phyloP scores from a whole-genome alignment of 1,284 basidiomycete species.

The Ceratobasidium sp. region DNA sequence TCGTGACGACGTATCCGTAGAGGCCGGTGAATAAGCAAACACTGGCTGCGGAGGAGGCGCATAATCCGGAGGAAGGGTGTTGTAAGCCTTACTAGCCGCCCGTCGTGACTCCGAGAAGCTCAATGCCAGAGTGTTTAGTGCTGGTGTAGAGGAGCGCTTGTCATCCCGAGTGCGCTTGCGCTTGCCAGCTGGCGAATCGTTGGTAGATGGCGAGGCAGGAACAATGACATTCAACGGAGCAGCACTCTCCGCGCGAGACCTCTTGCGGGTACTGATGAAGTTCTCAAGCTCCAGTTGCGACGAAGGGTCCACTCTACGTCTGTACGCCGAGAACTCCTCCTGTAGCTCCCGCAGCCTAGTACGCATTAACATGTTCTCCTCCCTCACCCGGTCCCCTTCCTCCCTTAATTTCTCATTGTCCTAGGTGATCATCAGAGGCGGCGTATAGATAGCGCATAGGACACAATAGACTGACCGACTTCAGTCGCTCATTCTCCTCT shows the following conservation, averaged over 20 bases:
- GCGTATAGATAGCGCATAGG: not conserved
- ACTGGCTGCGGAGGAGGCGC: slow-evolving; percentile 14
- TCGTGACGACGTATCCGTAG: slow-evolving; percentile 16
- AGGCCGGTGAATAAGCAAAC: slow-evolving; percentile 24
- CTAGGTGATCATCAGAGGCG: slow-evolving; percentile 13
- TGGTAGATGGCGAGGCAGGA: not conserved
- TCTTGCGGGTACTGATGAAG: slow-evolving; percentile 32
- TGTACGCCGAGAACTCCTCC: slow-evolving; percentile 33
- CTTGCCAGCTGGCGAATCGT: slow-evolving; percentile 13
- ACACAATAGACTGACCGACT: slow-evolving; percentile 41
- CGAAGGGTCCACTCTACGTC: slow-evolving; percentile 38
- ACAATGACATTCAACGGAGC: not conserved
- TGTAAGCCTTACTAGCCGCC: slow-evolving; percentile 4
- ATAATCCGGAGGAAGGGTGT: slow-evolving; percentile 36
- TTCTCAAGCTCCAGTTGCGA: slow-evolving; percentile 16
- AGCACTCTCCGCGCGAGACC: slow-evolving; percentile 15
- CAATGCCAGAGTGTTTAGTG: not conserved
- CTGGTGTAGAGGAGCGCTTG: slow-evolving; percentile 5
- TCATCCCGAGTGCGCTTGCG: slow-evolving; percentile 24
- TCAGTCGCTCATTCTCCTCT: slow-evolving; percentile 74
- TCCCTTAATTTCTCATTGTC: slow-evolving; percentile 64
- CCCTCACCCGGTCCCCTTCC: slow-evolving; percentile 70
- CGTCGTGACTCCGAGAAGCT: not conserved
- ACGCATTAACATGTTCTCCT: slow-evolving; percentile 61
- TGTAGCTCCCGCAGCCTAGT: slow-evolving; percentile 56